Conservation (phyloP, 805 yeast species). For the Metschnikowia orientalis region DNA sequence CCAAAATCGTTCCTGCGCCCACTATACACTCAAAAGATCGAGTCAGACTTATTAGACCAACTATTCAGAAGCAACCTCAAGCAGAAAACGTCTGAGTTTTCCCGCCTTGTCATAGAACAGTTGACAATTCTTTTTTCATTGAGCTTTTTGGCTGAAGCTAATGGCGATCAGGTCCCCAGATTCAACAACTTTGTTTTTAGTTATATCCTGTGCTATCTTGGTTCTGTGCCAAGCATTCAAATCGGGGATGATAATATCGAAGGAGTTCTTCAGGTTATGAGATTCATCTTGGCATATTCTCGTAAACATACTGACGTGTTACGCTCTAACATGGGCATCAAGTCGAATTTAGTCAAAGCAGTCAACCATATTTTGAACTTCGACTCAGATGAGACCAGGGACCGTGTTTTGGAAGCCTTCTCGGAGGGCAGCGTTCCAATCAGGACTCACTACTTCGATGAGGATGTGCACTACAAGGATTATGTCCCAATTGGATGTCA, state of each 20-base stretch:
- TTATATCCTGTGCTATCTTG: slow-evolving; percentile 9
- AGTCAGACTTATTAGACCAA: slow-evolving; percentile 22
- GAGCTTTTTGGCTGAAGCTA: slow-evolving; percentile 8
- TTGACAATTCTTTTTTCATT: slow-evolving; percentile 16
- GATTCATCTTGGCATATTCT: slow-evolving; percentile 15
- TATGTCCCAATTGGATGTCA: slow-evolving; percentile 51
- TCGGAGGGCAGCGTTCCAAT: slow-evolving; percentile 27
- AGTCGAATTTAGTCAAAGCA: slow-evolving; percentile 6
- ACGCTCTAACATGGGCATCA: neutral
- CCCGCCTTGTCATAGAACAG: slow-evolving; percentile 11
- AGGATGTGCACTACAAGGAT: slow-evolving; percentile 61
- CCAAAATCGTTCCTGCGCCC: slow-evolving; percentile 29
- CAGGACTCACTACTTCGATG: slow-evolving; percentile 54
- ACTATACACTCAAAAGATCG: slow-evolving; percentile 11
- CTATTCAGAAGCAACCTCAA: slow-evolving; percentile 5
- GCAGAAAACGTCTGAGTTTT: neutral
- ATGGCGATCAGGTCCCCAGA: neutral
- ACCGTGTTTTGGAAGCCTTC: slow-evolving; percentile 8
- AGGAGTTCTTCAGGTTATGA: slow-evolving; percentile 10
- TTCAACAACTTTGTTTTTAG: slow-evolving; percentile 10
- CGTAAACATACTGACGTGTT: slow-evolving; percentile 5
- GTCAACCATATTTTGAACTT: slow-evolving; percentile 8
- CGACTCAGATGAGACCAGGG: slow-evolving; percentile 12
- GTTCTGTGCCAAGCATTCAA: slow-evolving; percentile 2
- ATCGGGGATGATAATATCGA: slow-evolving; percentile 5